Base-by-base conservation (phyloP, 345 rosid species). In the Gossypioides kirkii region DNA sequence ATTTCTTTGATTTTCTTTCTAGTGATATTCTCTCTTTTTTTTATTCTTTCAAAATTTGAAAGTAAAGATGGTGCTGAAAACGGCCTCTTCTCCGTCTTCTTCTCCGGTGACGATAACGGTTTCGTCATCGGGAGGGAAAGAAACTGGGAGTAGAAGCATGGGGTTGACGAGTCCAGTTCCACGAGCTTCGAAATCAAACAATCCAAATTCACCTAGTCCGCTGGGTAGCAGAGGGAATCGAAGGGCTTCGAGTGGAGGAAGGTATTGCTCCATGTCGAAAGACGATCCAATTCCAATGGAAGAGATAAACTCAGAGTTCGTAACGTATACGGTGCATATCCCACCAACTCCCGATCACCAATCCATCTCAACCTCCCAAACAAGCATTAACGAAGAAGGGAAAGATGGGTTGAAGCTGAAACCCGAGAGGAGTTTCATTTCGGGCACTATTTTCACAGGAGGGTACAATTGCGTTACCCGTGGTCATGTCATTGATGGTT, bases 341-440 rank as follows among this genome's bases (percentile, higher is more conserved):
- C 96, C 96, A 6, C 86, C 93, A 0, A 90, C 96, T 49, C 96
- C 96, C 1, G 96, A 90, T 75, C 91, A 86, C 77, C 91, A 88
- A 65, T 74, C 86, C n/a, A 50, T 86, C 25, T 82, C 86, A 8
- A 70, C 81, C 54, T 90, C 92, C 2, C 87, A 79, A 12, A 80
- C 85, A 10, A 88, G 92, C 77, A 62, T 80, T 45, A 32, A 52
- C 18, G 87, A 79, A 49, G 86, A 84, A 18, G 69, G 55, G 12
- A 77, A 66, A 63, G 80, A 20, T 55, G 82, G 74, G 60, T 80
- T 68, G 1, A 82, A 79, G 64, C 74, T 69, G 16, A 77, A 74
- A 9, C 84, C 84, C 0, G 84, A 86, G 2, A 72, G 74, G 61
- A 82, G 85, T 23, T 81, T 80, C 62, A 87, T 90, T 63, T 80